Evolutionary conservation across 495 filamentous ascomycete species (phyloP), one percentile per base, ranked within the genome.

Genomic region (Penicillium psychrofluorescens): DNA sequence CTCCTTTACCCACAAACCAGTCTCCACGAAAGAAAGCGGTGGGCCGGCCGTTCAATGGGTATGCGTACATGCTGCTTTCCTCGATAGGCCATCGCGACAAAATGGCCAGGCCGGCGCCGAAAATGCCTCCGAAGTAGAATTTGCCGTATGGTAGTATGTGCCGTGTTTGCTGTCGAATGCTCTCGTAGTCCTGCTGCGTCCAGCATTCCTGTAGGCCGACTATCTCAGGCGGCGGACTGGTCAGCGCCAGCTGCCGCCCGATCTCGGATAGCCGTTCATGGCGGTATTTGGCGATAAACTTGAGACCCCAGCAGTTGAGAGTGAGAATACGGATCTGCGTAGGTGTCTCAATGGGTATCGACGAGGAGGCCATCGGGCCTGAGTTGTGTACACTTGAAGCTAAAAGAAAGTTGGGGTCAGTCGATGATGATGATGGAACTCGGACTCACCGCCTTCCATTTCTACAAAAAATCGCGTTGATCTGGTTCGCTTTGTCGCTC

Each of bases 31-130:
- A 95, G 67, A 97, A 95, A 6, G 90, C 90, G 6, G 88, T 88
- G 2, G 92, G 94, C 12, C 91, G 78, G 13, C 94, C 94, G 61
- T 96, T 96, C 15, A 98, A 71, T n/a, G 91, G 84, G 59, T 96
- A 98, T 7, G 70, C 67, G 52, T 77, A 73, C 87, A 96, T 92
- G 56, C 69, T 78, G 64, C 84, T 91, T 66, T 95, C 88, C 49
- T 90, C 88, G 54, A 98, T 88, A n/a, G 91, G 92, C 89, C 88
- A 97, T 75, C 79, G 79, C 10, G 88, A 94, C n/a, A 98, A 71
- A 45, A 98, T 95, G 12, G 82, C 94, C 27, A 98, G 71, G 3
- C 92, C 92, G 32, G 83, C 86, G 22, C 92, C 91, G 53, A 95
- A 90, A 31, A 86, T 83, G 16, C 88, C 92, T 51, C 85, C 85